phyloP scores from a whole-genome alignment of 345 rosid species.

The Rhizophora mangle region DNA sequence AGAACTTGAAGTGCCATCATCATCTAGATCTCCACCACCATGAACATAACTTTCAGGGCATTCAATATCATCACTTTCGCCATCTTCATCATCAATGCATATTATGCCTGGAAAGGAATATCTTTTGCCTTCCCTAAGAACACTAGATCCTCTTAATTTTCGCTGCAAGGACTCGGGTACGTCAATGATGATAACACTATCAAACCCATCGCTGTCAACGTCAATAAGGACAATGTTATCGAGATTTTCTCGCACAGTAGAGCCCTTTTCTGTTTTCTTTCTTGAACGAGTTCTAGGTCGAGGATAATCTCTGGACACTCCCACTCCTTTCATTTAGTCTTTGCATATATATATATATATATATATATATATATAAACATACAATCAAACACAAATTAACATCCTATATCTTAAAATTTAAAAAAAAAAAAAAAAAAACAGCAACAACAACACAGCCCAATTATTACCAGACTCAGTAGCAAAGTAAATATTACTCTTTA shows the following conservation, averaged over 20 bases:
- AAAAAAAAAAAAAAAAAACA: too few species aligned
- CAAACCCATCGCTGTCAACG: slow-evolving; percentile 48
- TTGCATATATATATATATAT: too few species aligned
- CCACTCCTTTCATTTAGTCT: slow-evolving; percentile 34
- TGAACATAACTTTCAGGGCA: slow-evolving; percentile 22
- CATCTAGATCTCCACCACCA: slow-evolving; percentile 30
- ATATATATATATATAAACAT: too few species aligned
- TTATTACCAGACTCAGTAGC: too few species aligned
- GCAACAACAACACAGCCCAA: too few species aligned
- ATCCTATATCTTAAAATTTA: too few species aligned
- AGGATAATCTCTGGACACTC: slow-evolving; percentile 39
- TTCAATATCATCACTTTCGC: slow-evolving; percentile 21
- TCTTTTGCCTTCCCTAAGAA: slow-evolving; percentile 27
- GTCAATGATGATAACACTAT: slow-evolving; percentile 59
- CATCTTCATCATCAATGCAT: slow-evolving; percentile 62
- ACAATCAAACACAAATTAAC: too few species aligned
- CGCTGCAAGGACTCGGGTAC: slow-evolving; percentile 44
- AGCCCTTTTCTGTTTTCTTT: slow-evolving; percentile 38
- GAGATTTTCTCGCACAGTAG: slow-evolving; percentile 30
- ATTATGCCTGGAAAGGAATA: slow-evolving; percentile 41
- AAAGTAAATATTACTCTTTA: too few species aligned
- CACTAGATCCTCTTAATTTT: slow-evolving; percentile 33
- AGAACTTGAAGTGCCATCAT: slow-evolving; percentile 38
- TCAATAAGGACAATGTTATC: slow-evolving; percentile 61
- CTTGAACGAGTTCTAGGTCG: slow-evolving; percentile 36